phyloP scores from a whole-genome alignment of 176 grass and related monocot genomes.

The Neostapfia colusana region DNA sequence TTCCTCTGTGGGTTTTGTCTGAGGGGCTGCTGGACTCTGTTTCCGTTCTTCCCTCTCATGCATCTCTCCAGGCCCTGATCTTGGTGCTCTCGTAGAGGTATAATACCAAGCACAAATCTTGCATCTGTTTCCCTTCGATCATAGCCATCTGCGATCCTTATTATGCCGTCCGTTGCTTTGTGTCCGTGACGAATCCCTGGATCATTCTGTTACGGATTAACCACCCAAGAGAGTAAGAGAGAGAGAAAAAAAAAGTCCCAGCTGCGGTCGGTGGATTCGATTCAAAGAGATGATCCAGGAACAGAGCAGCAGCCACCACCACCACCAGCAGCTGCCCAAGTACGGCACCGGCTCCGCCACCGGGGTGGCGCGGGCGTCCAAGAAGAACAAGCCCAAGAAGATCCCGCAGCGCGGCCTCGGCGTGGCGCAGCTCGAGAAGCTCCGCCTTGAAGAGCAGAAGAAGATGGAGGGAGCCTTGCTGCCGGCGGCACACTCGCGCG shows the following conservation, averaged over 20 bases:
- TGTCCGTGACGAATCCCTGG: not conserved
- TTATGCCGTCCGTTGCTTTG: not conserved
- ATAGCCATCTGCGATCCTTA: not conserved
- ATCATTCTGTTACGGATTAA: not conserved
- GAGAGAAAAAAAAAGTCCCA: not conserved
- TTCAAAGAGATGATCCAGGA: constrained; percentile 60
- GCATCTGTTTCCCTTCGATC: not conserved
- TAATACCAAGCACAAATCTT: not conserved
- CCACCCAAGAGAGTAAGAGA: too few relatives aligned
- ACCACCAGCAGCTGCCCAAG: constrained; percentile 38
- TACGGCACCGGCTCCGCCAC: constrained; percentile 29
- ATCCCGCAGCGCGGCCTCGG: constrained; percentile 74
- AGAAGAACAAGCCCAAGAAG: constrained; percentile 72
- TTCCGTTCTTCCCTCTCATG: not conserved
- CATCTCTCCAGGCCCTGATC: not conserved
- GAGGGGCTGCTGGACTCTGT: not conserved
- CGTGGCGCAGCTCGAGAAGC: constrained; percentile 86
- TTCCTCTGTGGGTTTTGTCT: constrained; percentile 3
- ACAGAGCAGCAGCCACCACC: constrained; percentile 13
- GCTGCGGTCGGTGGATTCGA: not conserved
- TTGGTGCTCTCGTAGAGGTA: not conserved
- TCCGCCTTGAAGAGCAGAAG: constrained; percentile 79
- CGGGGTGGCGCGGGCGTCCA: constrained; percentile 50
- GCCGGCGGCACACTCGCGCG: constrained; percentile 21
- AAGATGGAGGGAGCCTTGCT: constrained; percentile 37